Percentiles rank a stretch among this genome's conserved stretches.
These are phyloP conservation scores for Cantharellus anzutake DNA, from an alignment of 768 basidiomycete genomes.

Conservation along the genomic window DNA sequence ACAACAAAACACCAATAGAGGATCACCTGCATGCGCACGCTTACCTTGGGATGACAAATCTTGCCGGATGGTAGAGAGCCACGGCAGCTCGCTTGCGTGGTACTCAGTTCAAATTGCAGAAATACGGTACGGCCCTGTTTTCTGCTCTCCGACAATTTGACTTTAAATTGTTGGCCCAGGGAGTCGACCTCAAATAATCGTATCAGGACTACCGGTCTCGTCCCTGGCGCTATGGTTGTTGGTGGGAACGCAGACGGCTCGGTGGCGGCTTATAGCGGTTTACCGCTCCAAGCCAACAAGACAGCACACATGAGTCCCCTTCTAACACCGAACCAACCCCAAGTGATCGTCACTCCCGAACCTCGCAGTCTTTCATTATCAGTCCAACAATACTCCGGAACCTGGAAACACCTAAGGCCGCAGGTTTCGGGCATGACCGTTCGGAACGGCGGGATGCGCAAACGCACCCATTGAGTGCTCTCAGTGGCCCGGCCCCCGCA, in stretches of 20 bases:
- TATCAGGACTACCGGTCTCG: slow-evolving; percentile 60
- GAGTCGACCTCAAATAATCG: slow-evolving; percentile 71
- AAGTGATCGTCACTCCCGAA: too few relatives aligned
- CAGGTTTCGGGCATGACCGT: too few relatives aligned
- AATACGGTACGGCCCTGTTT: slow-evolving; percentile 35
- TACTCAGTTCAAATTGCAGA: slow-evolving; percentile 64
- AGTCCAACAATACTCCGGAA: too few relatives aligned
- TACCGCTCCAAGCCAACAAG: slow-evolving; percentile 1
- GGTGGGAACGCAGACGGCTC: slow-evolving; percentile 43
- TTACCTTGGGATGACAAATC: slow-evolving; percentile 43
- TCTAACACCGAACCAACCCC: too few relatives aligned
- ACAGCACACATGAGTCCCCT: background rate
- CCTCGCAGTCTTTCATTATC: too few relatives aligned
- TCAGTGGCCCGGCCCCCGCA: too few relatives aligned
- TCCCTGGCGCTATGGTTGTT: slow-evolving; percentile 53
- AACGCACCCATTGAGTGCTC: too few relatives aligned
- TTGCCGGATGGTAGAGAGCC: slow-evolving; percentile 53
- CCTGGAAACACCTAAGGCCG: too few relatives aligned
- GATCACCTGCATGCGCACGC: slow-evolving; percentile 68
- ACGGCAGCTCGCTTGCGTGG: slow-evolving; percentile 52
- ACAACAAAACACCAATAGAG: slow-evolving; percentile 58
- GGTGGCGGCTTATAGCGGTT: slow-evolving; percentile 17
- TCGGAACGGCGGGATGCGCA: too few relatives aligned
- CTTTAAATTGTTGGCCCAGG: slow-evolving; percentile 21
- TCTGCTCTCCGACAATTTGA: background rate